Percentiles rank a stretch among this genome's conserved stretches.
Evolutionary conservation across 1,139 yeast genomes (phyloP).

Genomic region (Blastobotrys illinoisensis): DNA sequence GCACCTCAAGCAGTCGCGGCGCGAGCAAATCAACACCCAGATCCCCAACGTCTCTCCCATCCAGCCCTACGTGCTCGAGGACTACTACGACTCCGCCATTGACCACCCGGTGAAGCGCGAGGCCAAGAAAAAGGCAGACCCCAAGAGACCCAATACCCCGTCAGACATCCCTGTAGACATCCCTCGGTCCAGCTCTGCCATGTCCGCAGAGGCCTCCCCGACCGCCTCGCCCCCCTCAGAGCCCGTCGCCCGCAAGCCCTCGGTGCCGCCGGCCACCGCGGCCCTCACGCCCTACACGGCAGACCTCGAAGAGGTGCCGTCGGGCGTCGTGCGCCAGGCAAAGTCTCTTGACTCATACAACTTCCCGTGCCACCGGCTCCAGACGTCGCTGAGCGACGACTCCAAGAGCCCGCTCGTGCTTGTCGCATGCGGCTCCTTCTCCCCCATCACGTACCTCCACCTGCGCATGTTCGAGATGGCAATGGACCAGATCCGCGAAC

Average conservation of each 20-base stretch:
- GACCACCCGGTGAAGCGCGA: conserved; percentile 4
- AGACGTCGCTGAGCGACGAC: conserved; percentile 64
- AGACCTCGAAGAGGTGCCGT: conserved; percentile 94
- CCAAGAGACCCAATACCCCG: neutral
- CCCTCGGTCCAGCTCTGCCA: conserved; percentile 18
- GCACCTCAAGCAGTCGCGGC: conserved; percentile 19
- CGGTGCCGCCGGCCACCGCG: neutral
- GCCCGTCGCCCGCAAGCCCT: conserved; percentile 1
- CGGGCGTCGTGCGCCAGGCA: conserved; percentile 86
- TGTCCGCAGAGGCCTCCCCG: conserved; percentile 14
- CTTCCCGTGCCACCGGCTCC: conserved; percentile 84
- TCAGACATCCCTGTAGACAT: conserved; percentile 17
- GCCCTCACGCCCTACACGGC: conserved; percentile 48
- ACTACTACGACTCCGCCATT: conserved; percentile 39
- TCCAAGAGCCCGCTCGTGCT: conserved; percentile 83
- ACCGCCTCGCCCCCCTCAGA: neutral
- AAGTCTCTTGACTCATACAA: conserved; percentile 56
- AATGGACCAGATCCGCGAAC: conserved; percentile 86
- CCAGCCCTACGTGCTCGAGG: conserved; percentile 70
- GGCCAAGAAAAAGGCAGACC: neutral
- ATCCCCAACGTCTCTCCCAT: conserved; percentile 77
- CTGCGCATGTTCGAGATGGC: conserved; percentile 99
- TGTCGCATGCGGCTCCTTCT: conserved; percentile 96
- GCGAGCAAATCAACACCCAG: conserved; percentile 57
- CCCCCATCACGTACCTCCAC: conserved; percentile 92